A percentile compares a stretch with the other conserved stretches of the same genome.
Evolutionary conservation across 1,284 basidiomycete species (phyloP).

Genomic region (Psilocybe mexicana): DNA sequence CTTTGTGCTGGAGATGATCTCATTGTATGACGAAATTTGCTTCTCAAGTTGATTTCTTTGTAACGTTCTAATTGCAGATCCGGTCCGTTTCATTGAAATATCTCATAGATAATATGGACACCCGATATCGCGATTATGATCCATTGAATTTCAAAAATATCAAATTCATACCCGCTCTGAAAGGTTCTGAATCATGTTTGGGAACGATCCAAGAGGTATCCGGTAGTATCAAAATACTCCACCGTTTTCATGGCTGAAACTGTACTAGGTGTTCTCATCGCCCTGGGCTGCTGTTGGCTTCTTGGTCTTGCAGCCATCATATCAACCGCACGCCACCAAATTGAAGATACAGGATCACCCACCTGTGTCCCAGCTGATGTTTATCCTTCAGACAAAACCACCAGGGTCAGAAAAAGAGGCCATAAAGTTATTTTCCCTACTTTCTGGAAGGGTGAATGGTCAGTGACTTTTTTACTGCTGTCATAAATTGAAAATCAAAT

Average conservation of each 20-base stretch:
- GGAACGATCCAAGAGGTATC: slow-evolving; percentile 70
- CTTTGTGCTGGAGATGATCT: slow-evolving; percentile 62
- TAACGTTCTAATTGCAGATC: slow-evolving; percentile 28
- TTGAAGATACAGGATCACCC: slow-evolving; percentile 81
- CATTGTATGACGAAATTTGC: slow-evolving; percentile 27
- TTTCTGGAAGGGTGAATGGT: slow-evolving; percentile 77
- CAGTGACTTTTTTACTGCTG: slow-evolving; percentile 13
- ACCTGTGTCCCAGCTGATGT: slow-evolving; percentile 62
- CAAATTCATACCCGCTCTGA: slow-evolving; percentile 81
- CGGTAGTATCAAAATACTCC: slow-evolving; percentile 9
- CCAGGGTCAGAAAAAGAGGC: slow-evolving; percentile 62
- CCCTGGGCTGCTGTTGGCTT: slow-evolving; percentile 82
- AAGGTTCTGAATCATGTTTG: slow-evolving; percentile 50
- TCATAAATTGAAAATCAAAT: not conserved
- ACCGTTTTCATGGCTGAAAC: not conserved
- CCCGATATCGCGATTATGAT: slow-evolving; percentile 68
- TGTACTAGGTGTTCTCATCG: slow-evolving; percentile 65
- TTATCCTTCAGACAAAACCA: slow-evolving; percentile 62
- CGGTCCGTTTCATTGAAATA: slow-evolving; percentile 71
- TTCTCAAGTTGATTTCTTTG: not conserved
- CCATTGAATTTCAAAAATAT: slow-evolving; percentile 53
- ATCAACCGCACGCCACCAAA: slow-evolving; percentile 66
- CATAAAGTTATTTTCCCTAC: slow-evolving; percentile 72
- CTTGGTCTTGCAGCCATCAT: slow-evolving; percentile 56
- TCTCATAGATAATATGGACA: slow-evolving; percentile 69